Base-by-base conservation (phyloP, 306 rosid genomes). In the Calophaca sinica region DNA sequence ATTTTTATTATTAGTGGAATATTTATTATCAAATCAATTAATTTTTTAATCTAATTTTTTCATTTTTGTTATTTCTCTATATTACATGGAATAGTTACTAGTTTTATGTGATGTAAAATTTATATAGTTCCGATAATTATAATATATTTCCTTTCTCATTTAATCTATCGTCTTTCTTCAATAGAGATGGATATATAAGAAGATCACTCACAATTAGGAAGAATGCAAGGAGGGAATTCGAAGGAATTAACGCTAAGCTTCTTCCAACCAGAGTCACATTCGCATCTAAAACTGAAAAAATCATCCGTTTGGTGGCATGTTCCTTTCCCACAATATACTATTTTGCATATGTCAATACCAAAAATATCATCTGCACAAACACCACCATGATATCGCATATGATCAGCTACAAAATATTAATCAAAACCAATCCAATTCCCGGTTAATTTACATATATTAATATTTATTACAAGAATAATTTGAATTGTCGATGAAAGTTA, bases 241-340 rank as follows among this genome's bases (percentile, higher is more conserved):
- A 80, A 0, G 42, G 32, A 0, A 42, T 32, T 65, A 52, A 80
- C 0, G 0, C 4, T 20, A 26, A 63, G 0, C 7, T 54, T 80
- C 45, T 42, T 77, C 87, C 87, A 84, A 28, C 83, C 87, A 80
- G 75, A 5, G 3, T 68, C 73, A 74, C 87, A 84, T 6, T 80
- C 73, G 70, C 87, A 84, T 20, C 2, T 7, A 42, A 53, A 77
- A 6, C 63, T 64, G 2, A 39, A 2, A 0, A 33, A 3, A 2
- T 4, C 75, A 10, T n/a, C 62, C 7, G n/a, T 15, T 3, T 0
- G 12, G 2, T 66, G 58, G 45, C 87, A 84, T 80, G 61, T 68
- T 73, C 87, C 87, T 69, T 72, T 66, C 46, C 85, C 87, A 77
- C 87, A 84, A 15, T 11, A 72, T 38, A 3, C 41, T 0, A 8